Base-by-base conservation (phyloP, 306 rosid genomes). In the Quercus wislizeni region DNA sequence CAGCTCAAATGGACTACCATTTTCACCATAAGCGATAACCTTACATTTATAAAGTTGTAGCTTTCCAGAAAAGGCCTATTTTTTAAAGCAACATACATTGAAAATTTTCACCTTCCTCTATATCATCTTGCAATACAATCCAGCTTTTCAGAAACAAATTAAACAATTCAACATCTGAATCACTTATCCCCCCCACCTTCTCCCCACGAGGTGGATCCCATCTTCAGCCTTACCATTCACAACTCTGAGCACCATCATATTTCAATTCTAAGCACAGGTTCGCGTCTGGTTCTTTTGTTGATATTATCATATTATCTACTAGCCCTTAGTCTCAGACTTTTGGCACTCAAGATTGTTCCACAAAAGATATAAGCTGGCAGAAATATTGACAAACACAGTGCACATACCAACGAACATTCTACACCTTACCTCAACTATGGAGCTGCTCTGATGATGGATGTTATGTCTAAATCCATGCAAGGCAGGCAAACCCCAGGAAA, bases 361-460 rank as follows among this genome's bases (percentile, higher is more conserved):
- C 31, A 28, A 64, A 64, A 30, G 70, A 30, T 64, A 31, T 28
- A 63, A 63, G 21, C 23, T 28, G 46, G 70, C 33, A 67, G 7
- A 59, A 23, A 33, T 8, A 35, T 33, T 33, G 27, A 23, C 49
- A 67, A 7, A 17, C 72, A 59, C 70, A 79, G 63, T 69, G 63
- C 57, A 19, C 15, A 74, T 27, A 6, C 64, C 56, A 76, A 73
- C 23, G 33, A 41, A 68, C 52, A 62, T 10, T 65, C 70, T 73
- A 71, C 71, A 71, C 73, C 62, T 82, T 63, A 87, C 98, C 97
- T 94, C 97, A 43, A 88, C 82, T 69, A 91, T 8, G 84, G 94
- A 79, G 91, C 90, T 89, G 83, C 89, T 94, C 73, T 91, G 97
- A 51, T 92, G 90, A 85, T 94, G 98, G 83, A 92, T 85, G 49